phyloP scores from a whole-genome alignment of 1,284 basidiomycete genomes.

The Sanghuangporus baumii region DNA sequence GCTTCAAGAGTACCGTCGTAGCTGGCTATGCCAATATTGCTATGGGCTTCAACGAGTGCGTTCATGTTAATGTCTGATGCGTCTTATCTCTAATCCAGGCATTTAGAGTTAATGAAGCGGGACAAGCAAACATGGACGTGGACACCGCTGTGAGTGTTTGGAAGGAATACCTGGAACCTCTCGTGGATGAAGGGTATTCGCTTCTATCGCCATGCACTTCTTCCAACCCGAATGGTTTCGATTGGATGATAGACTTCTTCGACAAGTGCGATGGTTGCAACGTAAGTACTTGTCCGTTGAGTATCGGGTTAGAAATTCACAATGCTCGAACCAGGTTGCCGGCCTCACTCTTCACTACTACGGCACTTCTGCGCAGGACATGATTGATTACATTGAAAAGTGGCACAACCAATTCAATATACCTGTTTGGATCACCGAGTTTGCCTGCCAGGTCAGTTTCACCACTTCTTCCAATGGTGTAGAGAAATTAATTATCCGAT shows the following conservation, averaged over 20 bases:
- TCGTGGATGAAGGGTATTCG: constrained; percentile 48
- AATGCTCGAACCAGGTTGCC: constrained; percentile 37
- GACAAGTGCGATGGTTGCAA: constrained; percentile 43
- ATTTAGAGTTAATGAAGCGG: constrained; percentile 49
- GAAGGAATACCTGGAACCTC: constrained; percentile 56
- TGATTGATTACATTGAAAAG: constrained; percentile 45
- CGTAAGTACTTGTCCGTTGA: constrained; percentile 34
- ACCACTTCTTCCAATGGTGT: background rate
- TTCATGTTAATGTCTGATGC: constrained; percentile 1
- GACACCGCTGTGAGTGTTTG: constrained; percentile 47
- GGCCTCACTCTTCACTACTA: constrained; percentile 57
- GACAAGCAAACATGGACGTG: constrained; percentile 60
- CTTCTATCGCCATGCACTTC: constrained; percentile 67
- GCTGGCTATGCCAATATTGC: constrained; percentile 46
- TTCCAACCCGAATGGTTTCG: constrained; percentile 49
- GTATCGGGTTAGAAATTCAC: constrained; percentile 20
- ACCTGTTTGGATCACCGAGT: constrained; percentile 64
- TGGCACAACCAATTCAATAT: constrained; percentile 47
- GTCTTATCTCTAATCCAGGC: background rate
- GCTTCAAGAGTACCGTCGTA: constrained; percentile 40
- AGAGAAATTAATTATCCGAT: constrained; percentile 15
- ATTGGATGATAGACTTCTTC: constrained; percentile 62
- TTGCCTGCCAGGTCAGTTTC: constrained; percentile 50
- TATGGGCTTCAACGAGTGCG: constrained; percentile 70
- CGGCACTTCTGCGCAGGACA: constrained; percentile 40